Evolutionary conservation across 2,329 filamentous ascomycete genomes (phyloP).

Genomic region (Dryadomyces sulphureus): DNA sequence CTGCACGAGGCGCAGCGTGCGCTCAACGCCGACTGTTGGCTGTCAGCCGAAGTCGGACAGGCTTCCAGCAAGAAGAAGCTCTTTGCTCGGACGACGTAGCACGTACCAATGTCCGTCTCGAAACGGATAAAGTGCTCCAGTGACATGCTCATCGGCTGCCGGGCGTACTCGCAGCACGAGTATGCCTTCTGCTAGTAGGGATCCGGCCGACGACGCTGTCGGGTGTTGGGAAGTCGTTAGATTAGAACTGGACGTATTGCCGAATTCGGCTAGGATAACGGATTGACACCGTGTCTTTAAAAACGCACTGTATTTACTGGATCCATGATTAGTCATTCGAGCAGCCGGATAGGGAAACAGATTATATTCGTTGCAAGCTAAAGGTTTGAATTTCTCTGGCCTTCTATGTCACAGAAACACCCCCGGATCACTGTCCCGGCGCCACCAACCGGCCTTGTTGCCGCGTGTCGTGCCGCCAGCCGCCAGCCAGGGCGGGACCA

Average conservation of each 20-base stretch:
- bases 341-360: background rate
- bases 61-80: too few species aligned
- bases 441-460: constrained; percentile 73
- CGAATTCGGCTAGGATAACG: background rate
- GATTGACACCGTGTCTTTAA: background rate
- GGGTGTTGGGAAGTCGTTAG: too few species aligned
- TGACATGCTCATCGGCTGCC: background rate
- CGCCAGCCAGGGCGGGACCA: constrained; percentile 66
- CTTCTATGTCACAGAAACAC: background rate
- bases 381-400: background rate
- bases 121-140: constrained; percentile 27
- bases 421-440: constrained; percentile 40
- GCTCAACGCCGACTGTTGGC: constrained; percentile 41
- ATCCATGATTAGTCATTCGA: background rate
- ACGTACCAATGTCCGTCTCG: constrained; percentile 30
- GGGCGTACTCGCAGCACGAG: background rate
- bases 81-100: background rate
- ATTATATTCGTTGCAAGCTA: background rate
- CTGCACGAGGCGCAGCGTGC: constrained; percentile 43
- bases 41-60: background rate
- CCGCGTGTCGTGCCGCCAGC: constrained; percentile 64
- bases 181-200: too few species aligned
- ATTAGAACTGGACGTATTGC: background rate
- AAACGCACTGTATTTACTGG: background rate
- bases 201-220: too few species aligned